These are phyloP conservation scores for Schizothecium vesticola DNA, from an alignment of 495 filamentous ascomycete species.

Conservation along the genomic window DNA sequence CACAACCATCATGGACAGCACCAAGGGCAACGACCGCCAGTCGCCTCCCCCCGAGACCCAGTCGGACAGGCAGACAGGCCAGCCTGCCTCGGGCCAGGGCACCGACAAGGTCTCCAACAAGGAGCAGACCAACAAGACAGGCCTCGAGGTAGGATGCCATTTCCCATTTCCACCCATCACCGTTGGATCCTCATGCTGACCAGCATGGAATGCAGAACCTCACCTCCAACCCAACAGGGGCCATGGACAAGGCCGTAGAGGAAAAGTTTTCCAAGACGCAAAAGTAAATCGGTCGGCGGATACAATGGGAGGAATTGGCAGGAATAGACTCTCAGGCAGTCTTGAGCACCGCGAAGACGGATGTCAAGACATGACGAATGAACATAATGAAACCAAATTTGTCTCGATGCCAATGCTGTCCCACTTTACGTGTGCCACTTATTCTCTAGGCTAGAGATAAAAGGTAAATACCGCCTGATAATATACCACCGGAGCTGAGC, in stretches of 20 bases:
- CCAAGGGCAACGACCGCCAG: constrained; percentile 34
- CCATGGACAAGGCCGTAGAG: constrained; percentile 60
- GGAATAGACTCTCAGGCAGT: too few species aligned
- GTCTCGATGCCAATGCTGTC: too few species aligned
- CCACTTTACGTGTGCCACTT: too few species aligned
- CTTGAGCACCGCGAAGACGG: background rate
- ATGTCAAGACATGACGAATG: background rate
- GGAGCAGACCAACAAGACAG: constrained; percentile 43
- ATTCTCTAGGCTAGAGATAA: too few species aligned
- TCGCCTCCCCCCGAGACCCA: constrained; percentile 74
- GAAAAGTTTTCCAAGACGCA: constrained; percentile 54
- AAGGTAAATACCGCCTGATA: too few species aligned
- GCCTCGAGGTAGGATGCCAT: constrained; percentile 36
- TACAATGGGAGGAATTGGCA: background rate
- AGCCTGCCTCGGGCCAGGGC: constrained; percentile 54
- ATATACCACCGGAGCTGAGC: too few species aligned
- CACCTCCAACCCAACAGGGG: constrained; percentile 62
- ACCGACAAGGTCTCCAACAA: constrained; percentile 42
- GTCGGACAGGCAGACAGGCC: constrained; percentile 57
- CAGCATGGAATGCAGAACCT: constrained; percentile 36
- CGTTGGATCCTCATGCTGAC: background rate
- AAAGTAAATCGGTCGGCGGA: background rate
- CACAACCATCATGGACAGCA: background rate
- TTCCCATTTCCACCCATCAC: background rate
- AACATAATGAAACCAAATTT: background rate